These are phyloP conservation scores for Quercus variabilis DNA, from an alignment of 306 rosid genomes.

Conservation along the genomic window DNA sequence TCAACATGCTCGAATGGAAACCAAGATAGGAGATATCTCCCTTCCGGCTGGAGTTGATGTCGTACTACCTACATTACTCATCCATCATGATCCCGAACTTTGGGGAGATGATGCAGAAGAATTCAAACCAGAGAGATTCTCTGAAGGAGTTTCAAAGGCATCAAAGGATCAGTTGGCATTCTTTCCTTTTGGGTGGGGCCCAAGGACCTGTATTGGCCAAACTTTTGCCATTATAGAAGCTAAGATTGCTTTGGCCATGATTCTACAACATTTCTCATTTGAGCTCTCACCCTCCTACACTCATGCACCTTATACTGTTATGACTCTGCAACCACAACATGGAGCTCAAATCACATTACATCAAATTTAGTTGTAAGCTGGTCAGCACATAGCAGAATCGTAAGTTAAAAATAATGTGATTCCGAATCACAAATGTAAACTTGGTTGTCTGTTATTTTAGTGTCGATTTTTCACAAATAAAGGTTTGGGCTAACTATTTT, in stretches of 20 bases:
- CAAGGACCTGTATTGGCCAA: constrained; percentile 49
- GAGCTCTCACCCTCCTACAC: constrained; percentile 44
- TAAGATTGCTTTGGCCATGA: constrained; percentile 35
- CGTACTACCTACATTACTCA: constrained; percentile 38
- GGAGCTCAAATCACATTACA: constrained; percentile 43
- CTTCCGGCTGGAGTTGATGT: constrained; percentile 51
- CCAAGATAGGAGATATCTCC: constrained; percentile 27
- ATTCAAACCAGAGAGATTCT: constrained; percentile 56
- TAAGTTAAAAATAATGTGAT: neutral
- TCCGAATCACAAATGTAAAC: neutral
- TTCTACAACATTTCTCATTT: constrained; percentile 43
- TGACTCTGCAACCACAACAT: constrained; percentile 56
- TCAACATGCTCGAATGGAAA: constrained; percentile 36
- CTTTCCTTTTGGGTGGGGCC: constrained; percentile 58
- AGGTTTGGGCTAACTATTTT: neutral
- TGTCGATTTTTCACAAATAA: neutral
- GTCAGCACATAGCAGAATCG: neutral
- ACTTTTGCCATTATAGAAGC: constrained; percentile 47
- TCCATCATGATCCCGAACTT: constrained; percentile 40
- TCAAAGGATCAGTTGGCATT: constrained; percentile 36
- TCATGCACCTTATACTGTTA: constrained; percentile 43
- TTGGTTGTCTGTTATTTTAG: neutral
- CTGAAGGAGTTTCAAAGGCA: constrained; percentile 36
- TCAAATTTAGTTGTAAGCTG: constrained; percentile 15
- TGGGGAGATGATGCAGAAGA: constrained; percentile 50